These are phyloP conservation scores for Saccharata proteae DNA, from an alignment of 2,329 filamentous ascomycete genomes.

Conservation along the genomic window DNA sequence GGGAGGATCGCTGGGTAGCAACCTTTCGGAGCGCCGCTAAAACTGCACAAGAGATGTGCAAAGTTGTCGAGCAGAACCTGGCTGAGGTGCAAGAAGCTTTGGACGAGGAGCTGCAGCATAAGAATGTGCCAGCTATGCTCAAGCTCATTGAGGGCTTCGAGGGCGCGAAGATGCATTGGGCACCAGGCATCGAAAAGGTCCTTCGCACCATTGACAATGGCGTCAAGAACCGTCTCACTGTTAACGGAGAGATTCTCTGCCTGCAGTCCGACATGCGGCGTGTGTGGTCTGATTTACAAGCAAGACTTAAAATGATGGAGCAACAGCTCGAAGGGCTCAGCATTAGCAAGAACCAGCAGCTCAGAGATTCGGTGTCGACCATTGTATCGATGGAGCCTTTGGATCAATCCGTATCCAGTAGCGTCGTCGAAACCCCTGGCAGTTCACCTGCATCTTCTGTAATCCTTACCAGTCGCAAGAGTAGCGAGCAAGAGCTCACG, in stretches of 20 bases:
- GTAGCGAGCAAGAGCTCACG: constrained; percentile 31
- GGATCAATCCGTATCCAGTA: constrained; percentile 57
- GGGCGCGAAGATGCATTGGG: constrained; percentile 88
- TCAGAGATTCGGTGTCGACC: constrained; percentile 86
- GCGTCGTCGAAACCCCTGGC: constrained; percentile 49
- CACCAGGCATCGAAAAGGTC: constrained; percentile 83
- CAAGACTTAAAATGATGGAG: constrained; percentile 68
- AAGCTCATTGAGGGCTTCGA: constrained; percentile 92
- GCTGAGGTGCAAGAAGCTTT: constrained; percentile 69
- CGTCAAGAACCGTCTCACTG: constrained; percentile 87
- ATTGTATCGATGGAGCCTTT: constrained; percentile 79
- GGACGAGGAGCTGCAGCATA: constrained; percentile 39
- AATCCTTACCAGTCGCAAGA: constrained; percentile 41
- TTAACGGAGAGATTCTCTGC: constrained; percentile 88
- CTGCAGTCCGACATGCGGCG: constrained; percentile 74
- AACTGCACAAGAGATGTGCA: constrained; percentile 92
- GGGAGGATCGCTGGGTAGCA: constrained; percentile 90
- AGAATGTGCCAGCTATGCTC: constrained; percentile 52
- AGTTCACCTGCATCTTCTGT: constrained; percentile 57
- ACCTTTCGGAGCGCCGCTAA: constrained; percentile 88
- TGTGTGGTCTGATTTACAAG: constrained; percentile 67
- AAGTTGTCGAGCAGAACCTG: constrained; percentile 82
- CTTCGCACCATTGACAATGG: constrained; percentile 88
- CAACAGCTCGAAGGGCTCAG: constrained; percentile 58
- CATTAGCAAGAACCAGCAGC: constrained; percentile 52